A percentile compares a stretch with the other conserved stretches of the same genome.
phyloP scores from a whole-genome alignment of 2,329 filamentous ascomycete species.

The Trichoderma pleuroti region DNA sequence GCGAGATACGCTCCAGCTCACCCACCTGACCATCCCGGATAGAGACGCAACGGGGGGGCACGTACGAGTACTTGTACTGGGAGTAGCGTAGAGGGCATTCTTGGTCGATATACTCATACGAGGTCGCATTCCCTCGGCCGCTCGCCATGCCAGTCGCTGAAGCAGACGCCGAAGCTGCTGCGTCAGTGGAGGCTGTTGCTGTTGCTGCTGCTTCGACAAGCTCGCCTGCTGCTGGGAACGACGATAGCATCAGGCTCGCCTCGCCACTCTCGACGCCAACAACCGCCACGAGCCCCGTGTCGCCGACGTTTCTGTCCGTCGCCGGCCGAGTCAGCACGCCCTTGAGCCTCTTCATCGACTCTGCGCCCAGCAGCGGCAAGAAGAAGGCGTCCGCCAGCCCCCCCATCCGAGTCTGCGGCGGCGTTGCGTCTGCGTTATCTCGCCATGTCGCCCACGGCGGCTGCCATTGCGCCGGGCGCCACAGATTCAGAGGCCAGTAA shows the following conservation, averaged over 20 bases:
- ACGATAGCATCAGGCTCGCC: conserved; percentile 12
- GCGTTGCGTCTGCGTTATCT: conserved; percentile 16
- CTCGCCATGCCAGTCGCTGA: conserved; percentile 12
- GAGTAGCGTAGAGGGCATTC: conserved; percentile 1
- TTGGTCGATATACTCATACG: conserved; percentile 10
- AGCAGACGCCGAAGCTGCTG: conserved; percentile 8
- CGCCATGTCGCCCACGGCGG: conserved; percentile 15
- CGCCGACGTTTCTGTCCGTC: conserved; percentile 29
- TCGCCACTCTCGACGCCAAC: conserved; percentile 27
- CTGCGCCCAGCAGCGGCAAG: conserved; percentile 14
- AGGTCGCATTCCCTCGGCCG: conserved; percentile 10
- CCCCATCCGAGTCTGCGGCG: background rate
- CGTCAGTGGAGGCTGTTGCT: background rate
- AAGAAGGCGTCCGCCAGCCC: background rate
- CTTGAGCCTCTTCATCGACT: conserved; percentile 30
- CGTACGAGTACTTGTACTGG: background rate
- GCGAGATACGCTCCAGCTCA: conserved; percentile 2
- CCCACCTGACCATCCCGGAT: conserved; percentile 15
- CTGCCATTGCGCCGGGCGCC: background rate
- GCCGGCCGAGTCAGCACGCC: conserved; percentile 30
- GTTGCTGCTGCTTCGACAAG: background rate
- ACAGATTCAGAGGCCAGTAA: background rate
- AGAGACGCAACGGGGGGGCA: conserved; percentile 1
- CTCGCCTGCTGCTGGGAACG: background rate
- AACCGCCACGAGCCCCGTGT: conserved; percentile 28